Percentiles rank a stretch among this genome's conserved stretches.
phyloP scores from a whole-genome alignment of 371 early-diverging fungal genomes.

The Mortierella polycephala region DNA sequence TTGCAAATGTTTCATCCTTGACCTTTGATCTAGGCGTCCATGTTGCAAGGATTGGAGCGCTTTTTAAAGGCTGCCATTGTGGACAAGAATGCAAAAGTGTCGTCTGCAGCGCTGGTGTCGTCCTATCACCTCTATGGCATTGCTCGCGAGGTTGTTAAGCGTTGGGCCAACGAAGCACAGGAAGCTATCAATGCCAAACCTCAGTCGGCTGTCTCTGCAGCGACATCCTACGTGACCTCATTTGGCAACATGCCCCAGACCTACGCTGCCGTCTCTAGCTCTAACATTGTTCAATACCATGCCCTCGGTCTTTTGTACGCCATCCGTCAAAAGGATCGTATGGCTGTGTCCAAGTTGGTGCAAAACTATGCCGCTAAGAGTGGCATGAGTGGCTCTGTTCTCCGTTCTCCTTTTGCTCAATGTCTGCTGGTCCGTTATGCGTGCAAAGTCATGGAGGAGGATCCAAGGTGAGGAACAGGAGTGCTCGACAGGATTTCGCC shows the following conservation, averaged over 20 bases:
- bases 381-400: constrained; percentile 59
- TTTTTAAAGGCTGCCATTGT: constrained; percentile 97
- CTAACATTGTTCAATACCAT: constrained; percentile 94
- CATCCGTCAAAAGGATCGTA: constrained; percentile 95
- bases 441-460: constrained; percentile 94
- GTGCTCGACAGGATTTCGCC: not conserved
- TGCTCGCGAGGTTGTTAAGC: constrained; percentile 64
- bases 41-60: constrained; percentile 95
- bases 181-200: constrained; percentile 79
- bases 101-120: constrained; percentile 94
- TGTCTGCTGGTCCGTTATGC: constrained; percentile 95
- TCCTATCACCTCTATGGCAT: constrained; percentile 86
- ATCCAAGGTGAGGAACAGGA: constrained; percentile 63
- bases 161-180: constrained; percentile 64
- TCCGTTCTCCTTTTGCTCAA: constrained; percentile 90
- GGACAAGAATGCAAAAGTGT: constrained; percentile 91
- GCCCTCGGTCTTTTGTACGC: constrained; percentile 95
- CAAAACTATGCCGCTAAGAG: constrained; percentile 83
- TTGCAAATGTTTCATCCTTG: not conserved
- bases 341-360: constrained; percentile 96
- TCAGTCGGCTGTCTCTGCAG: constrained; percentile 59
- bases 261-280: constrained; percentile 65
- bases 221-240: constrained; percentile 66
- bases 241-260: constrained; percentile 60
- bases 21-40: constrained; percentile 75